Evolutionary conservation across 768 basidiomycete species (phyloP).

Genomic region (Roridomyces roridus): DNA sequence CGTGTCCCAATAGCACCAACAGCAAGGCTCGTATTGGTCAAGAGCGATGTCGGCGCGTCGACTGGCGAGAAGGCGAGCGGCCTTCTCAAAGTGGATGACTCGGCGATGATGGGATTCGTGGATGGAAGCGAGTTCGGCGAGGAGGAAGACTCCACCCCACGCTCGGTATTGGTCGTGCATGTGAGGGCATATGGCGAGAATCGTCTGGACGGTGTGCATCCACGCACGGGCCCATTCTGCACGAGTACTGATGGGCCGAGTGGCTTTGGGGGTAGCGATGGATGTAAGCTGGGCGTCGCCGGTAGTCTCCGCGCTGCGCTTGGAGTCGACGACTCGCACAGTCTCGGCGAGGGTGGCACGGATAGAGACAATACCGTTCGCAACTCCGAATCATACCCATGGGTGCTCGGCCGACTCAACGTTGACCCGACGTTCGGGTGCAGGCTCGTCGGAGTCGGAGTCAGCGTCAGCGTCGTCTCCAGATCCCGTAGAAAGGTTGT

Average conservation of each 20-base stretch:
- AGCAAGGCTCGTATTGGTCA: no score
- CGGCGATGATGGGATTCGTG: constrained; percentile 6
- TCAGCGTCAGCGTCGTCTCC: neutral
- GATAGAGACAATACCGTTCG: neutral
- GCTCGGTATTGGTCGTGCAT: neutral
- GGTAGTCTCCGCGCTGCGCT: neutral
- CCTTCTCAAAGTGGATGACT: constrained; percentile 4
- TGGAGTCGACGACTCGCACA: neutral
- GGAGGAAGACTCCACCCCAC: neutral
- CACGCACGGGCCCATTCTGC: neutral
- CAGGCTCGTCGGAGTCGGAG: neutral
- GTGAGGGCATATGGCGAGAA: neutral
- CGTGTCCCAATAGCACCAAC: no score
- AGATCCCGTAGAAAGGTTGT: no score
- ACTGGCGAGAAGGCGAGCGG: neutral
- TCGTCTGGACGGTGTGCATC: neutral
- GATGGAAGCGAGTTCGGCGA: neutral
- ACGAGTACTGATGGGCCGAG: neutral
- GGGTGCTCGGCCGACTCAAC: neutral
- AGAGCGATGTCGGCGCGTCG: neutral
- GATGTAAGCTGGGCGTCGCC: neutral
- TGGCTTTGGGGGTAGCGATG: neutral
- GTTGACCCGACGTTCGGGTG: neutral
- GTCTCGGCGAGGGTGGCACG: neutral
- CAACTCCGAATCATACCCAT: neutral